These are phyloP conservation scores for Dioscorea dumetorum DNA, from an alignment of 106 monocot species.

Conservation along the genomic window DNA sequence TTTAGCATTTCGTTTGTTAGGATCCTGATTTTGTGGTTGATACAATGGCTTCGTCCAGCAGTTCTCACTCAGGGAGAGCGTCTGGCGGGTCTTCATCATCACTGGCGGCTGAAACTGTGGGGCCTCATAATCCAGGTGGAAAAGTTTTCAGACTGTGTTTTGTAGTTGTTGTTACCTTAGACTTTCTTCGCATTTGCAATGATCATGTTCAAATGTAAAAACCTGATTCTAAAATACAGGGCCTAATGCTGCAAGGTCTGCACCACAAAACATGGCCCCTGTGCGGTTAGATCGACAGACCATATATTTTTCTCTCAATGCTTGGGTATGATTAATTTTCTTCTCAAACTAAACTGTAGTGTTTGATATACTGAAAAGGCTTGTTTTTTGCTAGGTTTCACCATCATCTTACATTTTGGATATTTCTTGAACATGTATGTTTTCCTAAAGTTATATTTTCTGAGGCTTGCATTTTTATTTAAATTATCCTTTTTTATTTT, in stretches of 20 bases:
- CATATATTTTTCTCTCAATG: constrained; percentile 71
- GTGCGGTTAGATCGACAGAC: constrained; percentile 41
- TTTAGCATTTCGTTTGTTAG: constrained; percentile 10
- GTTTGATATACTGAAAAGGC: neutral
- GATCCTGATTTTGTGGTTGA: constrained; percentile 81
- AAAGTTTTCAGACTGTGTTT: neutral
- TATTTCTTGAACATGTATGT: neutral
- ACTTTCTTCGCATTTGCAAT: neutral
- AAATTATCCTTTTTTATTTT: neutral
- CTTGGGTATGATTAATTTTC: constrained; percentile 37
- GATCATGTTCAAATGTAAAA: neutral
- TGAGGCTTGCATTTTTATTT: neutral
- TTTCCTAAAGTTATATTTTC: neutral
- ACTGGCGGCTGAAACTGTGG: constrained; percentile 25
- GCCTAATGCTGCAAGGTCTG: constrained; percentile 27
- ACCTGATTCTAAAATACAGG: constrained; percentile 18
- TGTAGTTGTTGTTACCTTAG: neutral
- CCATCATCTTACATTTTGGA: neutral
- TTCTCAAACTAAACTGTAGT: neutral
- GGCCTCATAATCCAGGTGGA: constrained; percentile 36
- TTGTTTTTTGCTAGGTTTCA: neutral
- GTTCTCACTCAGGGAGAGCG: constrained; percentile 47
- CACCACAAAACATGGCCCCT: constrained; percentile 21
- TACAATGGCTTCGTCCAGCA: constrained; percentile 42
- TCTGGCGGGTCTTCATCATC: constrained; percentile 38